phyloP scores from a whole-genome alignment of 208 protist genomes.

The Borovskyia barvae region DNA sequence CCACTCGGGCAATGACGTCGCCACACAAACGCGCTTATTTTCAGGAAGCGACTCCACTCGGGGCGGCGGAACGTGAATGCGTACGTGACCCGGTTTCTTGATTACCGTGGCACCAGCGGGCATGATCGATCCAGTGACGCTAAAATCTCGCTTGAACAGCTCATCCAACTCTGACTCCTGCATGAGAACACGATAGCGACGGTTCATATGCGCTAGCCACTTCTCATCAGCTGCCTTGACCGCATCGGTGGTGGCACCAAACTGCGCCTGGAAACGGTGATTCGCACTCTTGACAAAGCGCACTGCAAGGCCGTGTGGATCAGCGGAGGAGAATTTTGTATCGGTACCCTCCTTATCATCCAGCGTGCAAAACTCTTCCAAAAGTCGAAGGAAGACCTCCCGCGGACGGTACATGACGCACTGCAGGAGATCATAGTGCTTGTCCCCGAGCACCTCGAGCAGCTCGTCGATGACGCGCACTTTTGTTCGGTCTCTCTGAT shows the following conservation, averaged over 20 bases:
- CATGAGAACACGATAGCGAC: constrained; percentile 82
- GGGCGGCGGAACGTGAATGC: constrained; percentile 83
- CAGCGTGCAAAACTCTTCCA: constrained; percentile 89
- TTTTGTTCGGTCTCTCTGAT: constrained; percentile 61
- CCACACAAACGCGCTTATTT: constrained; percentile 78
- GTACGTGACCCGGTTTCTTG: constrained; percentile 65
- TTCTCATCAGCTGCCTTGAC: constrained; percentile 57
- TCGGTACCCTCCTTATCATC: constrained; percentile 52
- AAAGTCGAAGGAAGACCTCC: constrained; percentile 79
- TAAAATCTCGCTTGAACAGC: constrained; percentile 83
- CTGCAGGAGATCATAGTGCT: constrained; percentile 84
- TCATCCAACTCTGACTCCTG: constrained; percentile 83
- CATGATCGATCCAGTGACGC: constrained; percentile 68
- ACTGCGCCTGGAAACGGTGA: constrained; percentile 35
- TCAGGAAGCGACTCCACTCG: constrained; percentile 61
- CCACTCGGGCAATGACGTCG: constrained; percentile 85
- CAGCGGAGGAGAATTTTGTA: constrained; percentile 17
- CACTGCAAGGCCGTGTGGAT: constrained; percentile 43
- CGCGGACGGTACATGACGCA: constrained; percentile 81
- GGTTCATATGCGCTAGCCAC: constrained; percentile 87
- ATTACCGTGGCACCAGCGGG: constrained; percentile 59
- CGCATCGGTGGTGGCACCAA: constrained; percentile 35
- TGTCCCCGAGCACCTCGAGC: constrained; percentile 68
- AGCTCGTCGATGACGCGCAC: constrained; percentile 74
- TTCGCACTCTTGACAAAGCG: constrained; percentile 68